Base-by-base conservation (phyloP, 2,329 filamentous ascomycete species). In the Cladosporium sphaerospermum region DNA sequence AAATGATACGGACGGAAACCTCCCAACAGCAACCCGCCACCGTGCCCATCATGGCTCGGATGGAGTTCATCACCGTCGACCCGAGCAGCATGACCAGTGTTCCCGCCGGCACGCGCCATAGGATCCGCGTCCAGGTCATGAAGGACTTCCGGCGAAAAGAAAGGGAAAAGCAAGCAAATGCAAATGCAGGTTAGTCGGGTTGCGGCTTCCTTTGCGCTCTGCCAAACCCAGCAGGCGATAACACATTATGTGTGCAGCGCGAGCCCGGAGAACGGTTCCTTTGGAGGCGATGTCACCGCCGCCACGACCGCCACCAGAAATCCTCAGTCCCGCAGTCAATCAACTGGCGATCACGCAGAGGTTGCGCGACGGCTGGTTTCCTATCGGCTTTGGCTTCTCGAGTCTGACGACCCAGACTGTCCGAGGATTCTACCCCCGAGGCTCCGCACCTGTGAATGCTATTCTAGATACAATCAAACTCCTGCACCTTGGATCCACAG, bases 391-490 rank as follows among this genome's bases (percentile, higher is more conserved):
- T 13, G 48, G 48, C n/a, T 51, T 44, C n/a, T 51, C 48, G 13
- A 43, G 40, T 36, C 5, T 51, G 9, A 40, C 42, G 7, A 40
- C 48, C 11, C 13, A 18, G 2, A 19, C n/a, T 10, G 39, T 51
- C 11, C 33, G 48, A 14, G 42, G 48, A 14, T 51, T 40, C 28
- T 13, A 9, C 9, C 40, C 44, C 7, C 14, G 48, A 7, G 42
- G 40, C 28, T 51, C 39, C 23, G 40, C 7, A 2, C 48, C 48
- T 13, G 39, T 51, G 11, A 40, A 44, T n/a, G 48, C 48, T 16
- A 36, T 51, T 13, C 40, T 51, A 9, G 48, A 51, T 16, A 43
- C 48, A 13, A 44, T 44, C 40, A 51, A 51, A n/a, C 48, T 51
- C n/a, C 16, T 51, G 9, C 48, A 51, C 8, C 32, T 51, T 2